Base-by-base conservation (phyloP, 371 early-diverging fungal genomes). In the Mucor indicus region DNA sequence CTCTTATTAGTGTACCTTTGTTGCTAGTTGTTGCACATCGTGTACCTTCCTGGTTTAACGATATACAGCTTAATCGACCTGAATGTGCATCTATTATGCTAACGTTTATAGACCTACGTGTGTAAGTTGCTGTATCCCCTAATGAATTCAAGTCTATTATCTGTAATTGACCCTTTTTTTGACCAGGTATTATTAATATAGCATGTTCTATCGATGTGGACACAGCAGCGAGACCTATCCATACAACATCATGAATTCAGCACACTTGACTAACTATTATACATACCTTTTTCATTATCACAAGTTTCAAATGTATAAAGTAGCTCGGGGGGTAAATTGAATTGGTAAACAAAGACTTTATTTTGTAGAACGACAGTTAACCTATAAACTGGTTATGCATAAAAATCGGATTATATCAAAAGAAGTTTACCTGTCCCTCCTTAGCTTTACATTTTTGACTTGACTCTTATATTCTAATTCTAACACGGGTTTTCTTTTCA, bases 1-100 rank as follows among this genome's bases (percentile, higher is more conserved):
- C 89, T 19, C 97, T 80, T 23, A 96, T 88, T 27, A 96, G 65
- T 1, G 97, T 96, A 10, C 96, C 97, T 55, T 90, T 90, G 32
- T 89, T 89, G 35, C 89, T 89, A 20, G 92, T 87, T 21, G 86
- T 85, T 27, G 91, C 92, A 37, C 90, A 81, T 66, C 81, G 83
- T 20, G 83, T 71, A 20, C 92, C 92, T 30, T 89, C 88, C 11
- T 69, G 54, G 49, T 86, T 90, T 25, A 95, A 67, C 1, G 94
- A 84, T 13, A 96, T 50, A 35, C 84, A 85, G 47, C 86, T 81
- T 23, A 96, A 64, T 15, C 74, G 67, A 3, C 89, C 81, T 1
- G 85, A 82, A 58, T 96, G 97, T 0, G 95, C 97, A 0, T 89
- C 79, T 35, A 95, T 90, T 22, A 93, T 86, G 35, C 82, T 85